Evolutionary conservation across 1,284 basidiomycete species (phyloP).

Genomic region (Ganoderma resinaceum): DNA sequence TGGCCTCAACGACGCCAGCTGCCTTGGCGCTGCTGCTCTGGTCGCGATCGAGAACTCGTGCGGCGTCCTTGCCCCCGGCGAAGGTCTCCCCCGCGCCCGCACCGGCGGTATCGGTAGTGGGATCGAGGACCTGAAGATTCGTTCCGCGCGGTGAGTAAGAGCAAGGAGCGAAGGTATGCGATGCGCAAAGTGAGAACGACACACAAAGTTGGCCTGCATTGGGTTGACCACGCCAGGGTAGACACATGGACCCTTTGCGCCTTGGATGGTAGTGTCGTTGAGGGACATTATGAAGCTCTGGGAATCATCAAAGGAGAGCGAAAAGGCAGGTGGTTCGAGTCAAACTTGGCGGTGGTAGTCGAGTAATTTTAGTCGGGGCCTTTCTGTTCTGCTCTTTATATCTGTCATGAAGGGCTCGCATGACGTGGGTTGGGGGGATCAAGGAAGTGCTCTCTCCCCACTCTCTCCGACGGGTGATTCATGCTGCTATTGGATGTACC

Average conservation of each 20-base stretch:
- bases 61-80: conserved; percentile 45
- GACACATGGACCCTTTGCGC: conserved; percentile 45
- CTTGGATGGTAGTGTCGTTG: conserved; percentile 43
- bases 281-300: conserved; percentile 35
- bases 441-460: background rate
- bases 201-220: conserved; percentile 50
- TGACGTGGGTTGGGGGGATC: conserved; percentile 2
- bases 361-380: background rate
- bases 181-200: conserved; percentile 23
- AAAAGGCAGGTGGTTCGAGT: background rate
- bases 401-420: background rate
- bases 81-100: conserved; percentile 52
- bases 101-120: conserved; percentile 46
- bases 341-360: background rate
- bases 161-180: background rate
- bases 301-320: background rate
- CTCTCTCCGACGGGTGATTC: background rate
- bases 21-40: conserved; percentile 30
- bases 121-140: conserved; percentile 46
- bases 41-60: conserved; percentile 42
- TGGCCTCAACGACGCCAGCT: conserved; percentile 56
- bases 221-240: conserved; percentile 54
- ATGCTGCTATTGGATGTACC: background rate
- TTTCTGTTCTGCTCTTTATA: conserved; percentile 6
- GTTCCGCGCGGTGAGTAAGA: background rate